Evolutionary conservation across 257 asterid species (phyloP).

Genomic region (Verbascum thapsus): DNA sequence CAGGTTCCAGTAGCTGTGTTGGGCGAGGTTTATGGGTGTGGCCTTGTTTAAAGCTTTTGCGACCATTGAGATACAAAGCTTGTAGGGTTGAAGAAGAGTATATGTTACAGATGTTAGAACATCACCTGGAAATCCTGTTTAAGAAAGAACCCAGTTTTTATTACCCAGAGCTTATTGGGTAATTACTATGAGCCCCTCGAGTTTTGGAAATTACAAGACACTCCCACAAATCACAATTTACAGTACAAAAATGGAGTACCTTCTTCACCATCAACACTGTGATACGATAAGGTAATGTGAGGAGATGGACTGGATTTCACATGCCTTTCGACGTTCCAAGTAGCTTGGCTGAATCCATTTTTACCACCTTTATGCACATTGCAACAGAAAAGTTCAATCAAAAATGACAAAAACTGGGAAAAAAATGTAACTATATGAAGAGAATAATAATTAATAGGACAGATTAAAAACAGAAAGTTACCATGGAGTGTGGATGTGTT

Average conservation of each 20-base stretch:
- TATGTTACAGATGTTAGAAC: slow-evolving; percentile 55
- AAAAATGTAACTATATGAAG: background rate
- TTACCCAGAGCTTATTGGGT: background rate
- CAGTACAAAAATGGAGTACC: slow-evolving; percentile 32
- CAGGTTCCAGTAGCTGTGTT: slow-evolving; percentile 80
- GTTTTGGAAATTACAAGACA: no score
- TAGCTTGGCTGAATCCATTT: slow-evolving; percentile 65
- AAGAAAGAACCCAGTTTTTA: background rate
- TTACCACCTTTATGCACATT: slow-evolving; percentile 56
- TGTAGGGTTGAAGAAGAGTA: slow-evolving; percentile 43
- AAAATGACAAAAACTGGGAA: background rate
- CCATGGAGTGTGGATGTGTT: slow-evolving; percentile 75
- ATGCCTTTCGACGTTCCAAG: slow-evolving; percentile 65
- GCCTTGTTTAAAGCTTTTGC: slow-evolving; percentile 69
- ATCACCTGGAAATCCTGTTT: slow-evolving; percentile 77
- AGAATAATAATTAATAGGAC: background rate
- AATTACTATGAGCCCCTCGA: no score
- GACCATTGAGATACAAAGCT: slow-evolving; percentile 50
- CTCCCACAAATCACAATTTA: background rate
- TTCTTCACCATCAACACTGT: slow-evolving; percentile 79
- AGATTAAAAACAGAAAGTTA: slow-evolving; percentile 24
- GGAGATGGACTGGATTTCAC: slow-evolving; percentile 45
- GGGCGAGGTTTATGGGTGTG: slow-evolving; percentile 83
- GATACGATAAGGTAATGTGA: slow-evolving; percentile 54
- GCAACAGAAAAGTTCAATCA: background rate